A percentile compares a stretch with the other conserved stretches of the same genome.
phyloP scores from a whole-genome alignment of 352 stramenopile genomes.

The Blastocystis sp. region DNA sequence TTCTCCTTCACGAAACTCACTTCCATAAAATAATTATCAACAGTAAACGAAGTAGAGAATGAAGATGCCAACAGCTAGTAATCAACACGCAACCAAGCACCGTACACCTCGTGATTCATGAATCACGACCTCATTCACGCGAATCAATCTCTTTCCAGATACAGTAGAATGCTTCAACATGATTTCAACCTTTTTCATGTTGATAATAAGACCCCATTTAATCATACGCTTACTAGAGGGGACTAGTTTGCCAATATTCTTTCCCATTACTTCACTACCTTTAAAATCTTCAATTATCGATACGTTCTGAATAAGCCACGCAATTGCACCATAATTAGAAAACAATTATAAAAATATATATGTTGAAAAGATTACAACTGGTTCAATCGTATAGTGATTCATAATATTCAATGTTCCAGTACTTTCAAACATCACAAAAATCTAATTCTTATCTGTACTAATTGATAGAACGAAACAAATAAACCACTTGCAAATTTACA shows the following conservation, averaged over 20 bases:
- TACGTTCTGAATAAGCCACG: slow-evolving; percentile 55
- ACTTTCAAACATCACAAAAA: neutral
- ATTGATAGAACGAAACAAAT: neutral
- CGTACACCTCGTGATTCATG: slow-evolving; percentile 50
- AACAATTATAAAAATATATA: neutral
- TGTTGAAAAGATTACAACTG: neutral
- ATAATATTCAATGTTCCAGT: slow-evolving; percentile 58
- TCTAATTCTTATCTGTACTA: neutral
- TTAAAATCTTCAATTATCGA: neutral
- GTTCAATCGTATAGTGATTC: neutral
- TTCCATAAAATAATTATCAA: slow-evolving; percentile 55
- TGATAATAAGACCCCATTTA: slow-evolving; percentile 60
- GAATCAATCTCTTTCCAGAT: slow-evolving; percentile 45
- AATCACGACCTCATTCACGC: slow-evolving; percentile 54
- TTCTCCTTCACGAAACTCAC: slow-evolving; percentile 59
- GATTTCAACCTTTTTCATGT: slow-evolving; percentile 58
- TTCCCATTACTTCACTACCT: slow-evolving; percentile 58
- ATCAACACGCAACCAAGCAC: neutral
- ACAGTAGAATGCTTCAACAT: slow-evolving; percentile 57
- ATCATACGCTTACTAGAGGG: slow-evolving; percentile 44
- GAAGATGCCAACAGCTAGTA: neutral
- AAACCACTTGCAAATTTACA: neutral
- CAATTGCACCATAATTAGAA: slow-evolving; percentile 37
- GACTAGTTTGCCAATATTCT: slow-evolving; percentile 55
- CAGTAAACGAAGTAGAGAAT: slow-evolving; percentile 42